Conservation (phyloP, 305 asterid species). For the Stenogyne calaminthoides region DNA sequence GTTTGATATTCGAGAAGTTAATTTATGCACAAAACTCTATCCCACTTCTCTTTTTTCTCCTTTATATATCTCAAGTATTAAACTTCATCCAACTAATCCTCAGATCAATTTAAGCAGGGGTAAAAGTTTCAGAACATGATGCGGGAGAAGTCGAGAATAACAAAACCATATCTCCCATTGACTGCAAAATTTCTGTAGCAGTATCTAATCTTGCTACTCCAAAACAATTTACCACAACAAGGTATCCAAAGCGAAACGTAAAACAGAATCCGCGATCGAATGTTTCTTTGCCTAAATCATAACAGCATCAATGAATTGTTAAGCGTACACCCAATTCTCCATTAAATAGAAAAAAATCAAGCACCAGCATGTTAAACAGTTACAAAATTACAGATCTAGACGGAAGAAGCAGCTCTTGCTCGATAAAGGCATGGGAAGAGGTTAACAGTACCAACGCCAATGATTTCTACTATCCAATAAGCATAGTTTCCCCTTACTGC, state of each 20-base stretch:
- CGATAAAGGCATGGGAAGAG: conserved; percentile 7
- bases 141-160: neutral
- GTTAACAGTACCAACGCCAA: conserved; percentile 16
- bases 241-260: conserved; percentile 20
- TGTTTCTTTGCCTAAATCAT: conserved; percentile 17
- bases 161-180: neutral
- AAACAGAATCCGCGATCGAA: neutral
- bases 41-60: too few species aligned
- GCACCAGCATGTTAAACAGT: conserved; percentile 25
- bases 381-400: conserved; percentile 31
- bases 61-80: neutral
- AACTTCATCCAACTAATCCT: too few species aligned
- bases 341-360: conserved; percentile 22
- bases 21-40: too few species aligned
- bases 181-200: conserved; percentile 22
- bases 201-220: conserved; percentile 12
- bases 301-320: conserved; percentile 21
- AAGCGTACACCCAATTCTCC: conserved; percentile 19
- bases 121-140: neutral
- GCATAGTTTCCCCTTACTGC: conserved; percentile 29
- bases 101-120: too few species aligned
- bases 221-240: conserved; percentile 20
- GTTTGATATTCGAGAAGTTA: too few species aligned
- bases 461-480: conserved; percentile 8
- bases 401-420: conserved; percentile 16